Evolutionary conservation across 768 basidiomycete genomes (phyloP).

Genomic region (Kwoniella dendrophila): DNA sequence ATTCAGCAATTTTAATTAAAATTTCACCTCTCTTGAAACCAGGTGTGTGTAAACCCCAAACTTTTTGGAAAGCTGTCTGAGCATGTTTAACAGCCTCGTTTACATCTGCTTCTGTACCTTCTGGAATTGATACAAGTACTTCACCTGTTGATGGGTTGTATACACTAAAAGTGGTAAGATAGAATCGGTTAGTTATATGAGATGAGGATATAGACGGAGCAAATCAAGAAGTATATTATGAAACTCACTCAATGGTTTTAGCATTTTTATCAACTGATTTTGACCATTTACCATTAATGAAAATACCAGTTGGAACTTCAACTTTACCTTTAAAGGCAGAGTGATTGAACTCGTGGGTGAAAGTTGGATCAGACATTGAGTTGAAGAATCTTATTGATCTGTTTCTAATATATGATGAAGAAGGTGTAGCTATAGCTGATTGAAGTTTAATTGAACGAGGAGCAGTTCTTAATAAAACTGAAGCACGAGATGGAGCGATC

Average conservation of each 20-base stretch:
- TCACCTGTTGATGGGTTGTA: slow-evolving; percentile 57
- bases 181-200: not conserved
- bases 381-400: slow-evolving; percentile 13
- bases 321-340: slow-evolving; percentile 53
- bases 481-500: slow-evolving; percentile 6
- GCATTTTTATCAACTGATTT: slow-evolving; percentile 45
- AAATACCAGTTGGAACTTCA: slow-evolving; percentile 75
- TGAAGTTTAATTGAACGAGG: slow-evolving; percentile 8
- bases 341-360: slow-evolving; percentile 51
- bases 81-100: slow-evolving; percentile 82
- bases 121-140: slow-evolving; percentile 46
- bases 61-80: slow-evolving; percentile 75
- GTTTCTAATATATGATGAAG: slow-evolving; percentile 6
- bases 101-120: slow-evolving; percentile 63
- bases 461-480: not conserved
- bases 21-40: slow-evolving; percentile 70
- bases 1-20: slow-evolving; percentile 81
- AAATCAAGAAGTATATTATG: not conserved
- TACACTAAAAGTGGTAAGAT: slow-evolving; percentile 33
- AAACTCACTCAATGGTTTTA: slow-evolving; percentile 52
- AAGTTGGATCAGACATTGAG: slow-evolving; percentile 35
- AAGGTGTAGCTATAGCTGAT: not conserved
- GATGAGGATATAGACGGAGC: not conserved
- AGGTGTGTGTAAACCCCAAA: slow-evolving; percentile 80
- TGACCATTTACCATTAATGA: slow-evolving; percentile 91